Evolutionary conservation across 2,329 filamentous ascomycete genomes (phyloP), one percentile per base, ranked within the genome.

Genomic region (Pezicula neosporulosa): DNA sequence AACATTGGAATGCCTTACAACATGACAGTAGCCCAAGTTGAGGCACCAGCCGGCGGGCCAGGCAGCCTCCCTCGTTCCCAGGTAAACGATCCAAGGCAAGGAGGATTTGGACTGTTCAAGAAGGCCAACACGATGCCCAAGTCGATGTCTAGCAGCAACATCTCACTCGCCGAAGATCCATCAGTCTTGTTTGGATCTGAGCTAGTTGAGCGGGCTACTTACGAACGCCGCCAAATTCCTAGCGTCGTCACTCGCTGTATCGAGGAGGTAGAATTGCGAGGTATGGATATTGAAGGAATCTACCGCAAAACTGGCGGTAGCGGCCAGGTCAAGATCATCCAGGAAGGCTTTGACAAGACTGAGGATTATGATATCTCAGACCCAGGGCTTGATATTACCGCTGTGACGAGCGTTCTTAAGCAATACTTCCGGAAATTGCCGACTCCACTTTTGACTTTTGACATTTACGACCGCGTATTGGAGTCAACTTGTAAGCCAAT

Each of bases 201-300:
- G 48, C 78, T 99, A 35, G 79, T 86, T 42, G 87, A 91, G 63
- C 85, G 94, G 56, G 87, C 90, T 64, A 91, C 96, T 47, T 91
- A 83, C 64, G 94, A 99, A 70, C 89, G 89, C 57, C 86, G 89
- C 48, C 85, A 93, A 63, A 93, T 99, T 55, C 94, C 94, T 44
- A 86, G 85, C 56, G 89, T 99, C 27, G 89, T 99, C 41, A 93
- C 85, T 44, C 87, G 91, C 44, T 99, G 94, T 70, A 96, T 99
- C 60, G 90, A 96, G 66, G 93, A 99, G 71, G 94, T 99, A 37
- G 94, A 99, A 70, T 75, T 94, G 19, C 86, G 94, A 66, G 94
- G 93, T 71, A 96, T 99, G 90, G 92, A 97, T 63, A 83, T 95
- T 60, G 94, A 97, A 72, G 94, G 94, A 56, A 96, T 99, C 62